These are phyloP conservation scores for Cryptococcus sp. DNA, from an alignment of 1,284 basidiomycete genomes.

Conservation along the genomic window DNA sequence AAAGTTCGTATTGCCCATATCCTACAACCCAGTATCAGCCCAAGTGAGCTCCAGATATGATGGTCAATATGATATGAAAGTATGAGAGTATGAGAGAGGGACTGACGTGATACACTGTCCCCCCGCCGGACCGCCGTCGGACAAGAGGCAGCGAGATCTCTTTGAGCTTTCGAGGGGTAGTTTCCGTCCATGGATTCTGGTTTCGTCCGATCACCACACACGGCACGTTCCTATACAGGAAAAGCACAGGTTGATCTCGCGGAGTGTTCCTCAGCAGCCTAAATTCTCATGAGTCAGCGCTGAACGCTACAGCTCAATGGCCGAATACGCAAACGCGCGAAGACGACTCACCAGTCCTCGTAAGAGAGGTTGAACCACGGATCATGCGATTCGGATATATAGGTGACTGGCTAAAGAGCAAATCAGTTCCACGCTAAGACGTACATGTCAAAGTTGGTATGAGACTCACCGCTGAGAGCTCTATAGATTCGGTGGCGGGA, in stretches of 20 bases:
- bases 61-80: neutral
- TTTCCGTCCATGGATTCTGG: conserved; percentile 98
- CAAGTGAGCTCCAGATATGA: neutral
- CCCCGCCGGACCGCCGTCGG: conserved; percentile 89
- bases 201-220: conserved; percentile 95
- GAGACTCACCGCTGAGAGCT: conserved; percentile 25
- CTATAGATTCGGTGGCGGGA: conserved; percentile 31
- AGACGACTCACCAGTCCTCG: conserved; percentile 78
- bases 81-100: neutral
- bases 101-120: conserved; percentile 92
- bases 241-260: conserved; percentile 68
- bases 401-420: conserved; percentile 57
- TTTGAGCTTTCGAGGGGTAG: conserved; percentile 67
- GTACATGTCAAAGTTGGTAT: neutral
- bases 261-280: conserved; percentile 83
- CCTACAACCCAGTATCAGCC: conserved; percentile 59
- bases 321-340: conserved; percentile 16
- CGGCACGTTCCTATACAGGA: conserved; percentile 85
- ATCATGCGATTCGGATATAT: conserved; percentile 77
- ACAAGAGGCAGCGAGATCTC: conserved; percentile 72
- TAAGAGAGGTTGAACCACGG: conserved; percentile 92
- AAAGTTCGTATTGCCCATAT: conserved; percentile 96
- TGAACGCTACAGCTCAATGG: conserved; percentile 9
- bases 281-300: neutral
- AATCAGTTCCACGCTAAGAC: neutral